These are phyloP conservation scores for Pterocarpus santalinus DNA, from an alignment of 306 rosid species.

Conservation along the genomic window DNA sequence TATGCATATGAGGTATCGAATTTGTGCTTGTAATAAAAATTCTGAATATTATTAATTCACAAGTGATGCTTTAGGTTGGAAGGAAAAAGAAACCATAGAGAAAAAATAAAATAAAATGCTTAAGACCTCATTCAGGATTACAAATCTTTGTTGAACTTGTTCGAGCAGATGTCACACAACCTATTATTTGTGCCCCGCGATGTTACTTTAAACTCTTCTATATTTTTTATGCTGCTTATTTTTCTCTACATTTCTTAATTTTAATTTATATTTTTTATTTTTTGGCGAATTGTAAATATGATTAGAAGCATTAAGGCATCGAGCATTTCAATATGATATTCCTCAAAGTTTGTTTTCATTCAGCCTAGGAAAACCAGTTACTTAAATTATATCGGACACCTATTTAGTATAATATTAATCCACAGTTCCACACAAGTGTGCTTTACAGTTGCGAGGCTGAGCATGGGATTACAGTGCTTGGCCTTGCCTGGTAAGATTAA, in stretches of 20 bases:
- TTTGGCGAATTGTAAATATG: background rate
- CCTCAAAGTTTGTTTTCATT: conserved; percentile 1
- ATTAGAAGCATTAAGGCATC: background rate
- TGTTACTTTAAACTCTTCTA: background rate
- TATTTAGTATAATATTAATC: conserved; percentile 11
- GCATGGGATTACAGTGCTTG: conserved; percentile 18
- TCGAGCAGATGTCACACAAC: background rate
- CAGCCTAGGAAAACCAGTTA: conserved; percentile 5
- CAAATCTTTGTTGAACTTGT: conserved; percentile 21
- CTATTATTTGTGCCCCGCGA: conserved; percentile 3
- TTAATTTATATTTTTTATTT: background rate
- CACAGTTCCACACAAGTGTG: background rate
- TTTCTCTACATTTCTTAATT: conserved; percentile 14
- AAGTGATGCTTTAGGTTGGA: conserved; percentile 11
- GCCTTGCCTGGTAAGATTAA: conserved; percentile 16
- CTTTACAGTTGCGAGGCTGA: background rate
- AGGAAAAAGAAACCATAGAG: background rate
- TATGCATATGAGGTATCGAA: background rate
- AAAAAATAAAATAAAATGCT: background rate
- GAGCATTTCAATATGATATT: conserved; percentile 1
- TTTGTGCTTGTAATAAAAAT: background rate
- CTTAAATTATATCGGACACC: conserved; percentile 7
- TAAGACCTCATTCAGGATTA: background rate
- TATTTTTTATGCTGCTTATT: conserved; percentile 17
- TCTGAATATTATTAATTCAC: background rate